Base-by-base conservation (phyloP, 352 stramenopile genomes). In the Phytophthora boehmeriae region DNA sequence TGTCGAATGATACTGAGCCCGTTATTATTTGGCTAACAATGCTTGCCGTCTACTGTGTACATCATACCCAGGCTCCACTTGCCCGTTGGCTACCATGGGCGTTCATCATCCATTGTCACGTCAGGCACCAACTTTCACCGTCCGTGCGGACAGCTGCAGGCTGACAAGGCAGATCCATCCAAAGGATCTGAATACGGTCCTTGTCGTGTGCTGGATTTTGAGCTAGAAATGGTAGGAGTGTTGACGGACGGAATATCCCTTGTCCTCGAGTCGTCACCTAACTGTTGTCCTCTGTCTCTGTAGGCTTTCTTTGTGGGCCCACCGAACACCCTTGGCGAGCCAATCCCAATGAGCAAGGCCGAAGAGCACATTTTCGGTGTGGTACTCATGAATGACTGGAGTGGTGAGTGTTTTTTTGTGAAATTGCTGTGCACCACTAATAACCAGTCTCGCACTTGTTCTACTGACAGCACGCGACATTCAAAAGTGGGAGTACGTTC, bases 341-440 rank as follows among this genome's bases (percentile, higher is more conserved):
- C 93, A 14, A 88, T 99, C 49, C 59, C 77, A 10, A 95, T 98
- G 53, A 75, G 84, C 52, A 82, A 98, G 69, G 95, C 96, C 0
- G 86, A 98, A 54, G 77, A 97, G 38, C 88, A 98, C 66, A 98
- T 99, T 50, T 99, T 99, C 77, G 97, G 97, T 8, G 92, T 98
- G 57, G 92, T 98, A 30, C 67, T 99, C 25, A 97, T 99, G 88
- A 99, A 99, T 75, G 96, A 99, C 74, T 99, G 97, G 97, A 98
- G 90, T 39, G 96, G 96, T 93, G 66, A 49, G 71, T 62, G 16
- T 13, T 5, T 16, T 17, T 44, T 47, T 10, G 2, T 41, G 47
- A 25, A 23, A 25, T 20, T 11, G 22, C 16, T 4, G 34, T 20
- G 19, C 9, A 17, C 9, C 20, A 11, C n/a, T 34, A 8, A 42